Conservation (phyloP, 768 basidiomycete species). For the Pisolithus albus region DNA sequence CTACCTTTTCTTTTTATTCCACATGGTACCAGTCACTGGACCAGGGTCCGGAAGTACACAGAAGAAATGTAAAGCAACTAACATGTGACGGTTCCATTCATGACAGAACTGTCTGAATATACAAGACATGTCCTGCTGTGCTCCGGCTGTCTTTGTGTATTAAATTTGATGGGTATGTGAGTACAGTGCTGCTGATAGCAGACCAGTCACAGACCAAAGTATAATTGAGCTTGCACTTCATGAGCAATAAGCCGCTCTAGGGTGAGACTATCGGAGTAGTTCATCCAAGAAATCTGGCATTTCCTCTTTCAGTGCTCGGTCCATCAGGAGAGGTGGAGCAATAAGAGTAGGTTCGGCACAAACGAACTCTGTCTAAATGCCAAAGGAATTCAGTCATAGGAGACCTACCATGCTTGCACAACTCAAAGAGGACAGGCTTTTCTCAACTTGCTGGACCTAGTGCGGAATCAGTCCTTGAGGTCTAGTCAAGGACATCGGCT, state of each 20-base stretch:
- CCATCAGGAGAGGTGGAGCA: slow-evolving; percentile 49
- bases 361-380: not conserved
- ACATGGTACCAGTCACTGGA: too few relatives aligned
- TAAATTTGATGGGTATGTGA: slow-evolving; percentile 38
- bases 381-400: not conserved
- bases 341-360: slow-evolving; percentile 23
- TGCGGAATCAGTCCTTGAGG: too few relatives aligned
- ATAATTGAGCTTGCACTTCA: slow-evolving; percentile 88
- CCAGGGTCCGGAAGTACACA: too few relatives aligned
- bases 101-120: too few relatives aligned
- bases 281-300: slow-evolving; percentile 35
- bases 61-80: too few relatives aligned
- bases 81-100: too few relatives aligned
- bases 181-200: slow-evolving; percentile 11
- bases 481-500: slow-evolving; percentile 15
- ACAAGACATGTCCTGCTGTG: too few relatives aligned
- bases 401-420: slow-evolving; percentile 35
- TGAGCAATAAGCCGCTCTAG: slow-evolving; percentile 83
- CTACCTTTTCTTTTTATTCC: too few relatives aligned
- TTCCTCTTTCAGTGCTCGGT: slow-evolving; percentile 25
- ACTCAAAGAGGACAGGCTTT: slow-evolving; percentile 29
- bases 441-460: slow-evolving; percentile 44
- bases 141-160: too few relatives aligned
- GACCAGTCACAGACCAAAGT: slow-evolving; percentile 59
- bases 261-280: slow-evolving; percentile 34